Evolutionary conservation across 495 filamentous ascomycete species (phyloP).

Genomic region (Aspergillus carlsbadensis): DNA sequence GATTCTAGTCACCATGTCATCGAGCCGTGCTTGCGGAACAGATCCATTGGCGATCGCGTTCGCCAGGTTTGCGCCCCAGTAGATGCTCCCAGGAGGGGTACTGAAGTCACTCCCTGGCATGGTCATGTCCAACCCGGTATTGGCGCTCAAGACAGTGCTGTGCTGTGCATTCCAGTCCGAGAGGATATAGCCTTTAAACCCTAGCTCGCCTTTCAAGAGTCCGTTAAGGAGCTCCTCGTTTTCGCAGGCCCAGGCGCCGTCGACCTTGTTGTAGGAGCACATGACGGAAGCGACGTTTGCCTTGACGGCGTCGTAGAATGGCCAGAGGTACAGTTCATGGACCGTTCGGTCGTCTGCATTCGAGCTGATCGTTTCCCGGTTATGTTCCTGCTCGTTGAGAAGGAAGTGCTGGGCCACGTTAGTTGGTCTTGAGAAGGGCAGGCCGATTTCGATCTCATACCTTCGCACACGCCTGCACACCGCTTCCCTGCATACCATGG

Average conservation of each 20-base stretch:
- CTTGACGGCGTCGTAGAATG: slow-evolving; percentile 63
- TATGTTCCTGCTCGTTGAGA: slow-evolving; percentile 58
- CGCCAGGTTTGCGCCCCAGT: slow-evolving; percentile 27
- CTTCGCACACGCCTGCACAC: slow-evolving; percentile 59
- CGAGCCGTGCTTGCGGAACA: slow-evolving; percentile 41
- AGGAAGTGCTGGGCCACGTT: slow-evolving; percentile 48
- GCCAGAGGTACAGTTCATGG: slow-evolving; percentile 83
- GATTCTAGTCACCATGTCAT: slow-evolving; percentile 58
- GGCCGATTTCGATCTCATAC: slow-evolving; percentile 42
- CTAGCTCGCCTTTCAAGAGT: slow-evolving; percentile 64
- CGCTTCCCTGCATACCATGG: slow-evolving; percentile 53
- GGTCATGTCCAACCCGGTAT: slow-evolving; percentile 61
- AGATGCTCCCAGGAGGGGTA: slow-evolving; percentile 49
- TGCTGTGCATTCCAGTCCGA: slow-evolving; percentile 65
- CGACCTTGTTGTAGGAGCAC: slow-evolving; percentile 70
- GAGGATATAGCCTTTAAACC: slow-evolving; percentile 66
- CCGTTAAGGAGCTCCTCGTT: slow-evolving; percentile 62
- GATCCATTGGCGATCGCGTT: slow-evolving; percentile 48
- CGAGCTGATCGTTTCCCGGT: slow-evolving; percentile 60
- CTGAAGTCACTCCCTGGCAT: slow-evolving; percentile 49
- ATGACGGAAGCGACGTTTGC: slow-evolving; percentile 63
- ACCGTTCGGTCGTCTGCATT: slow-evolving; percentile 66
- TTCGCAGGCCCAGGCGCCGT: slow-evolving; percentile 63
- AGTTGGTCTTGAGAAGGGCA: not conserved
- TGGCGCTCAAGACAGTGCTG: slow-evolving; percentile 50